Percentiles rank a stretch among this genome's conserved stretches.
Evolutionary conservation across 2,329 filamentous ascomycete species (phyloP).

Genomic region (Penicillium griseofulvum): DNA sequence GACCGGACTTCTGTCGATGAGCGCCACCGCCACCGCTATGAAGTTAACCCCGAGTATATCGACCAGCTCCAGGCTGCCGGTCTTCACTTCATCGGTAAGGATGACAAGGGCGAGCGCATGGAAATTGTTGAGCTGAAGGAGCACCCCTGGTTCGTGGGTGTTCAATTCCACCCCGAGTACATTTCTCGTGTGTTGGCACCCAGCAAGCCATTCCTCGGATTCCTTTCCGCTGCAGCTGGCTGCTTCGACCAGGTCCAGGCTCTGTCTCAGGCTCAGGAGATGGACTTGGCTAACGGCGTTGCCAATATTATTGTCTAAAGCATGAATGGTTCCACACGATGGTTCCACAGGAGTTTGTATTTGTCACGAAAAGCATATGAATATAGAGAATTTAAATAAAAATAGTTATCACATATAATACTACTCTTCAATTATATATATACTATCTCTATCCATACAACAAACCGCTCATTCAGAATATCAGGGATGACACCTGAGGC

Average conservation of each 20-base stretch:
- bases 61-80: conserved; percentile 66
- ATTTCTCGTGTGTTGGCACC: conserved; percentile 70
- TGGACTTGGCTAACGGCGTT: conserved; percentile 14
- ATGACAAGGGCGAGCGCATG: conserved; percentile 74
- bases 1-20: conserved; percentile 58
- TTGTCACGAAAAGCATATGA: conserved; percentile 15
- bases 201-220: conserved; percentile 74
- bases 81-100: conserved; percentile 74
- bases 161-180: conserved; percentile 89
- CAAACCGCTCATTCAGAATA: not conserved
- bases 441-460: not conserved
- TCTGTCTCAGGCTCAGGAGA: conserved; percentile 13
- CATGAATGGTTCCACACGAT: conserved; percentile 2
- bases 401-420: not conserved
- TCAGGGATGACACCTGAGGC: not conserved
- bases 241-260: conserved; percentile 34
- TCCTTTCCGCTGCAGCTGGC: conserved; percentile 74
- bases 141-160: conserved; percentile 79
- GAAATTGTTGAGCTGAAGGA: conserved; percentile 79
- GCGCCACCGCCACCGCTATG: conserved; percentile 82
- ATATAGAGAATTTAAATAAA: conserved; percentile 13
- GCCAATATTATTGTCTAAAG: conserved; percentile 17
- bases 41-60: conserved; percentile 79
- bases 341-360: conserved; percentile 11
- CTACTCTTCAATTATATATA: not conserved